Percentiles rank a stretch among this genome's conserved stretches.
phyloP scores from a whole-genome alignment of 1,284 basidiomycete genomes.

The Blastosporella zonata region DNA sequence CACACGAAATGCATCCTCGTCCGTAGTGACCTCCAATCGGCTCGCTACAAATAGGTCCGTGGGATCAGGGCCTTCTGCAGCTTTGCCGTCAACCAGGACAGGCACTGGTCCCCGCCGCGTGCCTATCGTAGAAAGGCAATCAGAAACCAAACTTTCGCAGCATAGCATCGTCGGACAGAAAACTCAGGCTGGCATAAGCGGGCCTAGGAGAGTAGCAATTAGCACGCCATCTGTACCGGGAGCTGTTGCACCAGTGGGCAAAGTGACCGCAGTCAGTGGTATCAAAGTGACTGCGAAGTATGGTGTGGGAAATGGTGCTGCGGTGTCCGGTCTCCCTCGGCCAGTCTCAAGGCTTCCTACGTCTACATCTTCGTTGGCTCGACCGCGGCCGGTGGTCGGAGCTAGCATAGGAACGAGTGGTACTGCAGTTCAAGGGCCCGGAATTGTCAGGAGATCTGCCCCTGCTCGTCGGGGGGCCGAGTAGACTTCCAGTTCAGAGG shows the following conservation, averaged over 20 bases:
- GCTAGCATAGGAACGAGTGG: slow-evolving; percentile 1
- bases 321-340: slow-evolving; percentile 15
- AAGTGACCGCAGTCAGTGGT: slow-evolving; percentile 17
- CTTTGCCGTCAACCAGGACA: slow-evolving; percentile 8
- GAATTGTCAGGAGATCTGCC: slow-evolving; percentile 1
- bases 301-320: slow-evolving; percentile 8
- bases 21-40: not conserved
- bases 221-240: slow-evolving; percentile 11
- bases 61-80: slow-evolving; percentile 11
- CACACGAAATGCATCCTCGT: not conserved
- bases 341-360: slow-evolving; percentile 17
- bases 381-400: slow-evolving; percentile 11
- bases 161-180: slow-evolving; percentile 8
- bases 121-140: slow-evolving; percentile 26
- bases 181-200: slow-evolving; percentile 14
- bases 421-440: not conserved
- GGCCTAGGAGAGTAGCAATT: slow-evolving; percentile 28
- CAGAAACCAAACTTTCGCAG: slow-evolving; percentile 4
- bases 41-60: slow-evolving; percentile 13
- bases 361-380: slow-evolving; percentile 8
- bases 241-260: slow-evolving; percentile 10
- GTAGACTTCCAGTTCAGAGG: not conserved
- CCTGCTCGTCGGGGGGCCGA: slow-evolving; percentile 14
- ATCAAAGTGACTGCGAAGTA: slow-evolving; percentile 25
- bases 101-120: slow-evolving; percentile 33